These are phyloP conservation scores for Mrakia frigida DNA, from an alignment of 768 basidiomycete genomes.

Conservation along the genomic window DNA sequence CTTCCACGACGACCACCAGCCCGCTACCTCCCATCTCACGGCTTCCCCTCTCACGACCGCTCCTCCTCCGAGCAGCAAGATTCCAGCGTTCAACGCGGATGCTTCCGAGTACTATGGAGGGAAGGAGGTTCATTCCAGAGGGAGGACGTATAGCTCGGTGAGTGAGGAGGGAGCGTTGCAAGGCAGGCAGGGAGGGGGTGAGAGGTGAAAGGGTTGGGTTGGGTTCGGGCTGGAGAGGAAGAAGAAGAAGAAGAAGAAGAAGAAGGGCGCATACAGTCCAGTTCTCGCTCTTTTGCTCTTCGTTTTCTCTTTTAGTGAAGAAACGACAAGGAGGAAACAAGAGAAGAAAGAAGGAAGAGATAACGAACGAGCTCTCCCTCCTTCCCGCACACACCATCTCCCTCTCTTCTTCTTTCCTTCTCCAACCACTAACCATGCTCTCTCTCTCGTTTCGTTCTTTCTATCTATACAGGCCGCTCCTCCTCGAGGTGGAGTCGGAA, in stretches of 20 bases:
- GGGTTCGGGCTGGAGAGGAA: not conserved
- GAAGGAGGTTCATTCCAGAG: constrained; percentile 69
- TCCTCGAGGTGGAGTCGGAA: constrained; percentile 63
- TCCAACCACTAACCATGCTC: not conserved
- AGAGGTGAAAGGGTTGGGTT: too few relatives aligned
- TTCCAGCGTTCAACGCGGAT: constrained; percentile 55
- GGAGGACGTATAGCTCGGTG: constrained; percentile 83
- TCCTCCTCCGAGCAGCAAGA: constrained; percentile 33
- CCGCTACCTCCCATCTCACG: constrained; percentile 18
- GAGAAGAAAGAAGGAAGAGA: not conserved
- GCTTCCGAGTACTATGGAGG: constrained; percentile 78
- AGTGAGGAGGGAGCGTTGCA: constrained; percentile 37
- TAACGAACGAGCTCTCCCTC: not conserved
- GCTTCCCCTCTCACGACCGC: constrained; percentile 33
- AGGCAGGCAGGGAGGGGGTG: too few relatives aligned
- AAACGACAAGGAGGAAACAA: not conserved
- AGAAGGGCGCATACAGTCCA: not conserved
- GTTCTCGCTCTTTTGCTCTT: too few relatives aligned
- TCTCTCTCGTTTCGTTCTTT: not conserved
- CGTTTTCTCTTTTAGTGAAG: too few relatives aligned
- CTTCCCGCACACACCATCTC: not conserved
- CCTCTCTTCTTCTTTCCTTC: not conserved
- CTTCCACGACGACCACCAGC: constrained; percentile 41
- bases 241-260: not conserved
- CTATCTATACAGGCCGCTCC: constrained; percentile 55